These are phyloP conservation scores for Solanum ossicruentum DNA, from an alignment of 257 asterid species.

Conservation along the genomic window DNA sequence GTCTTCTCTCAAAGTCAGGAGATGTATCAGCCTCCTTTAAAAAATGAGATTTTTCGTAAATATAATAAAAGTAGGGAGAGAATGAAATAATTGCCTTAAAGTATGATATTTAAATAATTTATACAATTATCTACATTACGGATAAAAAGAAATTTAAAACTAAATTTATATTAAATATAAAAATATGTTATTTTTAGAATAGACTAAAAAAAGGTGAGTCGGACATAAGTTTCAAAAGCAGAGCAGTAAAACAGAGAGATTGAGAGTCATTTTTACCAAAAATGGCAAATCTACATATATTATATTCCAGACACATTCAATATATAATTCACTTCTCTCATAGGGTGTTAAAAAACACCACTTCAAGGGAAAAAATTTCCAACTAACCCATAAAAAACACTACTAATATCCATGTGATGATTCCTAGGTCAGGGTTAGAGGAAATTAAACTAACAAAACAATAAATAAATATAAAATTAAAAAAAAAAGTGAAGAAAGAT, in stretches of 20 bases:
- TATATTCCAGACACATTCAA: background rate
- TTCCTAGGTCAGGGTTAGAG: background rate
- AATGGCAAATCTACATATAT: background rate
- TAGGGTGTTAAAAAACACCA: constrained; percentile 14
- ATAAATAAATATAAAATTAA: background rate
- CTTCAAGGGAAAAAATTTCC: constrained; percentile 9
- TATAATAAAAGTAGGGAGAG: no score
- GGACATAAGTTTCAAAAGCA: background rate
- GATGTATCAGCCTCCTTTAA: no score
- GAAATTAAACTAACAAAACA: background rate
- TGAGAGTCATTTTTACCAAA: background rate
- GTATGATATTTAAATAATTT: no score
- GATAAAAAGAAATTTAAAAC: no score
- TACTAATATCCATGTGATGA: background rate
- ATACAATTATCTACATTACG: no score
- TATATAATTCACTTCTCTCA: background rate
- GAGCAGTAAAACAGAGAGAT: background rate
- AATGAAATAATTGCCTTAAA: no score
- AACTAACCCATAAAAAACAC: background rate
- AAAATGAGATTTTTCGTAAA: no score
- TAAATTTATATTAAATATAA: no score
- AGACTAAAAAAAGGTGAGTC: no score
- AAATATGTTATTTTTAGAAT: no score
- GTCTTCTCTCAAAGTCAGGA: no score
- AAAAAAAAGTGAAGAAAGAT: background rate